Evolutionary conservation across 345 rosid genomes (phyloP).

Genomic region (Euphorbia lathyris): DNA sequence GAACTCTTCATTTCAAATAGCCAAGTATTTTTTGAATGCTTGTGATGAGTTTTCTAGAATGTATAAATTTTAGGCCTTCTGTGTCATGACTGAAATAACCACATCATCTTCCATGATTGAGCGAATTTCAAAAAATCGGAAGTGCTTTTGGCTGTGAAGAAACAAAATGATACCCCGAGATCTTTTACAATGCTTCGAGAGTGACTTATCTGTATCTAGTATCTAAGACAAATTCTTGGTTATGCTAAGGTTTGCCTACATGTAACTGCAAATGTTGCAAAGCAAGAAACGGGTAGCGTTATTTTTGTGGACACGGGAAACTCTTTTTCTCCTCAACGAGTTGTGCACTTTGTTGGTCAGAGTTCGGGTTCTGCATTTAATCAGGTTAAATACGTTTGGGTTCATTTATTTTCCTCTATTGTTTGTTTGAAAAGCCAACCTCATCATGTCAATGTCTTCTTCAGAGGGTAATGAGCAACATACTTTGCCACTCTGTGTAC

Average conservation of each 20-base stretch:
- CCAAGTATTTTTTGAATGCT: not conserved
- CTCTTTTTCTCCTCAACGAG: constrained; percentile 70
- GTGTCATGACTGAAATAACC: not conserved
- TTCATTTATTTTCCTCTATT: constrained; percentile 4
- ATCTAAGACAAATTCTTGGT: not conserved
- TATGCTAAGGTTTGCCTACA: constrained; percentile 53
- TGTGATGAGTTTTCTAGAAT: not conserved
- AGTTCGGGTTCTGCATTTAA: constrained; percentile 28
- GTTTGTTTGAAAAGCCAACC: not conserved
- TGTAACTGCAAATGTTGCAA: constrained; percentile 56
- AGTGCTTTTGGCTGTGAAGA: not conserved
- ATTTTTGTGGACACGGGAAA: constrained; percentile 72
- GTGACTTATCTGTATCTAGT: not conserved
- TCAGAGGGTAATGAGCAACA: constrained; percentile 55
- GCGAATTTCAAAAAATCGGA: not conserved
- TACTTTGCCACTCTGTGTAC: constrained; percentile 55
- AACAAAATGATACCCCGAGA: not conserved
- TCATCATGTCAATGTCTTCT: not conserved
- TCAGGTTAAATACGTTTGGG: constrained; percentile 33
- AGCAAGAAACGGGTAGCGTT: constrained; percentile 40
- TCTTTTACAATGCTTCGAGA: not conserved
- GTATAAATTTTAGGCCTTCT: not conserved
- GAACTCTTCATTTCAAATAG: constrained; percentile 3
- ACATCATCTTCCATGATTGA: not conserved
- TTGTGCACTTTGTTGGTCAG: constrained; percentile 42